Base-by-base conservation (phyloP, 148 eudicot species). In the Nyssa sinensis region DNA sequence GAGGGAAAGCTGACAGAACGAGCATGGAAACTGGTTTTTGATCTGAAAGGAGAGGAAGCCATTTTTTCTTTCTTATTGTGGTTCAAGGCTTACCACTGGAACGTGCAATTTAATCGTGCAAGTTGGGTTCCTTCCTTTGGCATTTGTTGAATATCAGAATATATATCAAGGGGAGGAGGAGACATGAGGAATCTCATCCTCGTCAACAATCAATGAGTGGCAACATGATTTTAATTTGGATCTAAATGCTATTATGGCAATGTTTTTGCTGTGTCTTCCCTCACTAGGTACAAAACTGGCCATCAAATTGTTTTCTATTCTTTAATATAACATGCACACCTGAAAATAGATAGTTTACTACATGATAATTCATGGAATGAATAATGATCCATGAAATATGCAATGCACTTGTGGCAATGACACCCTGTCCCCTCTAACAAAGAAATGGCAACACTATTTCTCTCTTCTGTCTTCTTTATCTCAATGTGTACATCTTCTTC, bases 1-100 rank as follows among this genome's bases (percentile, higher is more conserved):
- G 67, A 31, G 31, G 79, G 79, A 33, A 76, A 67, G 79, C 79
- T 80, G 29, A 23, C 34, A 58, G 83, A 80, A 16, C 80, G 79
- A 60, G 77, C 32, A 57, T 66, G 75, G 29, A n/a, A 29, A 17
- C 17, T 5, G 59, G 16, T 33, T 55, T 66, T 34, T 44, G 44
- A 39, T 62, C 41, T 78, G 33, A 23, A 44, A 72, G 75, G 28
- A 34, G 64, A 58, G 64, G 74, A 2, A n/a, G 23, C 74, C 74
- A 71, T 55, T n/a, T 55, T n/a, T 37, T 58, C n/a, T 21, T 24
- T 51, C 34, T 55, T 19, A 47, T 28, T 19, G 0, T 0, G 19
- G 28, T 21, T 37, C 5, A n/a, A 27, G 70, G 12, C 7, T 30
- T 49, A 24, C 23, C n/a, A 24, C 61, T 69, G 31, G 7, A 30